Base-by-base conservation (phyloP, 805 yeast genomes). In the Pichia scutulata region DNA sequence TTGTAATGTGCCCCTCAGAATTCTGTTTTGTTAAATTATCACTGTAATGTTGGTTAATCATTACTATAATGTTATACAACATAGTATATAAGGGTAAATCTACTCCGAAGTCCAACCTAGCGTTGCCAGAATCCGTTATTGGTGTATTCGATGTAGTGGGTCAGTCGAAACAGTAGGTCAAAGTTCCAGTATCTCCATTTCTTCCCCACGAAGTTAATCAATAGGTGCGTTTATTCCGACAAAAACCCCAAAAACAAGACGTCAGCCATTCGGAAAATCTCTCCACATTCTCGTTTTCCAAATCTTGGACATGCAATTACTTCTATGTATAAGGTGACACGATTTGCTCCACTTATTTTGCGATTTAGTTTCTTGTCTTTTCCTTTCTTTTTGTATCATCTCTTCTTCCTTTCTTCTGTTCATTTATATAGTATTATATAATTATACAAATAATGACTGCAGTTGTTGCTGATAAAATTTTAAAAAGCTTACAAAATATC, bases 401-500 rank as follows among this genome's bases (percentile, higher is more conserved):
- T 7, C 19, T 28, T 16, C 12, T 19, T 19, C 22, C n/a, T 25
- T n/a, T 18, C 41, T 10, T 40, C 24, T 16, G 7, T 36, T 14
- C n/a, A 3, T n/a, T n/a, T n/a, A n/a, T n/a, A n/a, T n/a, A n/a
- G n/a, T 28, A 10, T 13, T 10, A 43, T 13, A 25, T 14, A 16
- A 43, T 25, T 13, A 26, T 9, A 26, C 8, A 6, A 26, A 26
- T 10, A 14, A 53, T 50, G 54, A 43, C 52, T 12, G 26, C 24
- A n/a, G 40, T 33, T 21, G 46, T 33, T 5, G 7, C 46, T 13
- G 26, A 28, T n/a, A 36, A 46, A 39, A 14, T 61, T n/a, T 73
- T 67, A 52, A 62, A 76, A 51, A 56, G 37, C 2, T 24, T 68
- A 42, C 55, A 58, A 41, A 47, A 44, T 24, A 59, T 70, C 48